These are phyloP conservation scores for Fusarium oxysporum DNA, from an alignment of 2,329 filamentous ascomycete species.

Conservation along the genomic window DNA sequence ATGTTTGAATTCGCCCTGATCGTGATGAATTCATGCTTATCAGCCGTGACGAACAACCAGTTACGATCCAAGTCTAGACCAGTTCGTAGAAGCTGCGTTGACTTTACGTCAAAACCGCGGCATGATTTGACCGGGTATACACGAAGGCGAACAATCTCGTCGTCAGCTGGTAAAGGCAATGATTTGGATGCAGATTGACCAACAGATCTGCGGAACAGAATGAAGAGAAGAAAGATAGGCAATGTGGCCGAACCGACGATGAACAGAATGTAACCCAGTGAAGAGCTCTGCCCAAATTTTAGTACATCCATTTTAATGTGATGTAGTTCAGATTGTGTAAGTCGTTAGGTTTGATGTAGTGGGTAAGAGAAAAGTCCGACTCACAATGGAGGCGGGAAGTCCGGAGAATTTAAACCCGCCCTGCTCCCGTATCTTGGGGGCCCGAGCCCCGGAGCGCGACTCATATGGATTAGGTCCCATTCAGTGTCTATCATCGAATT, in stretches of 20 bases:
- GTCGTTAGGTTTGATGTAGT: neutral
- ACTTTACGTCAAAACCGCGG: slow-evolving; percentile 67
- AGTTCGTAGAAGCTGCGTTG: slow-evolving; percentile 62
- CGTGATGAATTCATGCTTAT: slow-evolving; percentile 67
- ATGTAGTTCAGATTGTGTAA: neutral
- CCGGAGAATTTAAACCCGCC: slow-evolving; percentile 6
- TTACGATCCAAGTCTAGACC: slow-evolving; percentile 72
- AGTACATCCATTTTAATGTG: slow-evolving; percentile 4
- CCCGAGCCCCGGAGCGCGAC: neutral
- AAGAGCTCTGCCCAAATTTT: neutral
- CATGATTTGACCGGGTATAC: slow-evolving; percentile 77
- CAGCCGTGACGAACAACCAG: slow-evolving; percentile 73
- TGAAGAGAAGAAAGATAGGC: slow-evolving; percentile 15
- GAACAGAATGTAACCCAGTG: slow-evolving; percentile 3
- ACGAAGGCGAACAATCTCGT: slow-evolving; percentile 54
- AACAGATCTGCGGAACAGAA: slow-evolving; percentile 3
- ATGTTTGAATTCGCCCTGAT: slow-evolving; percentile 71
- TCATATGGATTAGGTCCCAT: neutral
- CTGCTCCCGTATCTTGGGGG: neutral
- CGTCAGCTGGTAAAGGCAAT: slow-evolving; percentile 21
- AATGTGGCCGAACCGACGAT: neutral
- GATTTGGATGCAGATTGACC: neutral
- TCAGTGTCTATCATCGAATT: neutral
- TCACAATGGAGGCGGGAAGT: neutral
- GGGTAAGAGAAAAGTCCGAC: neutral